Evolutionary conservation across 805 yeast genomes (phyloP), one percentile per base, ranked within the genome.

Genomic region (Metschnikowia proteae): DNA sequence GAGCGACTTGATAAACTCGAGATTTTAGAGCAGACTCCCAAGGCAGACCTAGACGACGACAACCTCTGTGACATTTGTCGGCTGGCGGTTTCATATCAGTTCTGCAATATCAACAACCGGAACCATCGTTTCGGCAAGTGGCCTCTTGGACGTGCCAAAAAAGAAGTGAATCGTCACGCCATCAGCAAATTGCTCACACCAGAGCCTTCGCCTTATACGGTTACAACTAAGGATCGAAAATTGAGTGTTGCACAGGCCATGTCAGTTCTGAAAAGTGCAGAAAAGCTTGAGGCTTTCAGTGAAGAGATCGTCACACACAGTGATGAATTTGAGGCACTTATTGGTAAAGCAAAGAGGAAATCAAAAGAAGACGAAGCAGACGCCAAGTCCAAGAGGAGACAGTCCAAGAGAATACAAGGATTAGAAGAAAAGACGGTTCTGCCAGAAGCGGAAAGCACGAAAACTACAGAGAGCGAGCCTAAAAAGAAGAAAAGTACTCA

Each of bases 61-160:
- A 66, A 63, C 22, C 61, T 78, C 30, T 80, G 84, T 60, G 72
- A 65, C 37, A 63, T 67, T 26, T 80, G 84, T 56, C 72, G 76
- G 47, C 72, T 83, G 3, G 67, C 69, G 47, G 68, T 78, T 17
- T 71, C 76, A 17, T 76, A 74, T 57, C 73, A 73, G 48, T 79
- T 79, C 69, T 63, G 78, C 50, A 68, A 71, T 35, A 60, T 76
- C 36, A 71, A 66, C 54, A 61, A 61, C 46, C 45, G 47, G 23
- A 46, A 33, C 29, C 62, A 58, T 34, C 46, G 59, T 5, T 61
- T 61, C 38, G 60, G 60, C 3, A 48, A 35, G 34, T 54, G 59
- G 59, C 50, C 48, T 38, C 43, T 41, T n/a, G 58, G 57, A 5
- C 44, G 58, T 17, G 43, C 51, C n/a, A 53, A 45, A 30, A 34